Evolutionary conservation across 2,329 filamentous ascomycete genomes (phyloP).

Genomic region (Cyphellophora europaea): DNA sequence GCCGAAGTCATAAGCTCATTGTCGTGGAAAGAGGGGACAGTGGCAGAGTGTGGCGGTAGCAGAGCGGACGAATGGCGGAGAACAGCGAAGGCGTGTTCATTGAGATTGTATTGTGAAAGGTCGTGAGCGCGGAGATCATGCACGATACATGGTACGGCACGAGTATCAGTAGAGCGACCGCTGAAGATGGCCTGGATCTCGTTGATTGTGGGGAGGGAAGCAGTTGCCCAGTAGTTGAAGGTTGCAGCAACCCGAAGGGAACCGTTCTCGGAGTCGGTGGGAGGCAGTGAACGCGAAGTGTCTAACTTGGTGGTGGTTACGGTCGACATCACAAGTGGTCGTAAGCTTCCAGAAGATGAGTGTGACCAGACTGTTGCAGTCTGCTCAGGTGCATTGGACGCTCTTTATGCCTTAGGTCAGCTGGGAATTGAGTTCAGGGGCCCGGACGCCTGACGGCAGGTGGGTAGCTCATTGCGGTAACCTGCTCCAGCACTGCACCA

Average conservation of each 20-base stretch:
- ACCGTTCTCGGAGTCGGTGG: too few species aligned
- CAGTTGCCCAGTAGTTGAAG: constrained; percentile 8
- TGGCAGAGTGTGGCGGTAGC: constrained; percentile 2
- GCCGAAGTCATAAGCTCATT: not conserved
- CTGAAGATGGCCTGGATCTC: constrained; percentile 4
- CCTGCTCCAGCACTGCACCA: too few species aligned
- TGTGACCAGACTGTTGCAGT: too few species aligned
- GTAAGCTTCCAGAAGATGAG: too few species aligned
- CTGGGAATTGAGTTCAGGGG: too few species aligned
- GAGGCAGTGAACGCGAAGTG: too few species aligned
- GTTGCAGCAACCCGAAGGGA: not conserved
- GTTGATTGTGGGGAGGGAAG: not conserved
- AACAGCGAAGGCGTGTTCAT: constrained; percentile 4
- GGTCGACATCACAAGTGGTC: too few species aligned
- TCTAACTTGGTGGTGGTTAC: too few species aligned
- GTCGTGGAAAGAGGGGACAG: constrained; percentile 7
- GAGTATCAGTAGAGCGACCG: constrained; percentile 3
- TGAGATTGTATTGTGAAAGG: constrained; percentile 2
- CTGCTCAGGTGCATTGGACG: too few species aligned
- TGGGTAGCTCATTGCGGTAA: too few species aligned
- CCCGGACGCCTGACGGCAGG: too few species aligned
- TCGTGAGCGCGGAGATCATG: constrained; percentile 3
- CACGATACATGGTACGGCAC: constrained; percentile 3
- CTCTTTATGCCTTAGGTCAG: too few species aligned
- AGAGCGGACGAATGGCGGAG: constrained; percentile 5